Percentiles rank a stretch among this genome's conserved stretches.
Evolutionary conservation across 306 rosid species (phyloP).

Genomic region (Fagus sylvatica): DNA sequence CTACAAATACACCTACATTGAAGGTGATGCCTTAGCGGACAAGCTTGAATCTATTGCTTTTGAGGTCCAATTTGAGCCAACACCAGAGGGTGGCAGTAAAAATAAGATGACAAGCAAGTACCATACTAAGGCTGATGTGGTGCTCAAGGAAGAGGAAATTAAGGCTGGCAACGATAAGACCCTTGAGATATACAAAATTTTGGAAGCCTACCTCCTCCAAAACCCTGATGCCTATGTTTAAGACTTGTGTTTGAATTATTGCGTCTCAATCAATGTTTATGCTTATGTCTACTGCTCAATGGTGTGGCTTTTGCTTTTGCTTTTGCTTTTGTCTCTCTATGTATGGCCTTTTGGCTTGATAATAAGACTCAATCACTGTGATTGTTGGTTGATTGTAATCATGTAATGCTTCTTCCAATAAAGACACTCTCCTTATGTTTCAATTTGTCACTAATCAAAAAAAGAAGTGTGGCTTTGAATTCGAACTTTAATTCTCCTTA

Average conservation of each 20-base stretch:
- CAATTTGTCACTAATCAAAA: no score
- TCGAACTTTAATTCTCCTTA: no score
- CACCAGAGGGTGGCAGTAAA: conserved; percentile 39
- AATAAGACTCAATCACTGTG: conserved; percentile 6
- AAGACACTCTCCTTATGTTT: no score
- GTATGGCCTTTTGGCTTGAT: neutral
- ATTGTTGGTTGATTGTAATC: neutral
- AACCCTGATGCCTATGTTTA: conserved; percentile 41
- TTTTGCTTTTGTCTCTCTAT: neutral
- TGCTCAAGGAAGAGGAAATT: conserved; percentile 42
- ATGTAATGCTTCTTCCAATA: neutral
- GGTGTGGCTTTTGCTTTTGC: neutral
- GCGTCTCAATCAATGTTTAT: neutral
- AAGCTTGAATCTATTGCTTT: conserved; percentile 34
- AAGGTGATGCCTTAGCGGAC: conserved; percentile 34
- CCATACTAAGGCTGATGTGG: conserved; percentile 36
- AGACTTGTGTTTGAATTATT: neutral
- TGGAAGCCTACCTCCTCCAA: conserved; percentile 37
- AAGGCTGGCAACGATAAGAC: conserved; percentile 38
- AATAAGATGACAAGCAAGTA: conserved; percentile 37
- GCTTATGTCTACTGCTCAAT: neutral
- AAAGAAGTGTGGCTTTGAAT: neutral
- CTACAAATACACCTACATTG: conserved; percentile 24
- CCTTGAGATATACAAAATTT: conserved; percentile 38
- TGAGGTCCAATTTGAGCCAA: conserved; percentile 39